A percentile compares a stretch with the other conserved stretches of the same genome.
Evolutionary conservation across 805 yeast genomes (phyloP).

Genomic region (Barnettozyma vustinii): DNA sequence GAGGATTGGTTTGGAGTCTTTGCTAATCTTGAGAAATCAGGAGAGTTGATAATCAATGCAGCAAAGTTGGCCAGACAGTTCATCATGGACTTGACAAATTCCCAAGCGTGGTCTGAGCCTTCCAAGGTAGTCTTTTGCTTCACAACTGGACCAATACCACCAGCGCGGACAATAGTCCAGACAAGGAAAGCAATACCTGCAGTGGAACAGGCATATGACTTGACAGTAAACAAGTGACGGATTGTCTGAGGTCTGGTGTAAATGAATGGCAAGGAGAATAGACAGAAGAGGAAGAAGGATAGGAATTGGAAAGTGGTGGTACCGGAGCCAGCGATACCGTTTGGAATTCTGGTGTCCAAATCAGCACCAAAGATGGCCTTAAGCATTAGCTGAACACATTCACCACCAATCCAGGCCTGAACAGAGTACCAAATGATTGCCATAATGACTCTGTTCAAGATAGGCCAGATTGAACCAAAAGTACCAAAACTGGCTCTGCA

Average conservation of each 20-base stretch:
- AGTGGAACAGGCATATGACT: slow-evolving; percentile 71
- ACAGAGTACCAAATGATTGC: slow-evolving; percentile 86
- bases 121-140: slow-evolving; percentile 45
- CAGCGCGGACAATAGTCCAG: slow-evolving; percentile 79
- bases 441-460: slow-evolving; percentile 83
- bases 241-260: slow-evolving; percentile 79
- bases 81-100: slow-evolving; percentile 73
- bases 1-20: slow-evolving; percentile 44
- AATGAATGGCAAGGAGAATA: slow-evolving; percentile 70
- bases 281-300: slow-evolving; percentile 78
- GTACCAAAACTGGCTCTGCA: slow-evolving; percentile 81
- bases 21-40: slow-evolving; percentile 85
- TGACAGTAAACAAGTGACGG: slow-evolving; percentile 78
- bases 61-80: slow-evolving; percentile 82
- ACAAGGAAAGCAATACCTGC: slow-evolving; percentile 80
- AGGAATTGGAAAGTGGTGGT: slow-evolving; percentile 70
- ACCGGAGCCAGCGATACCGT: slow-evolving; percentile 52
- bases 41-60: slow-evolving; percentile 81
- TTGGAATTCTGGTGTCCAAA: slow-evolving; percentile 55
- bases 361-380: slow-evolving; percentile 68
- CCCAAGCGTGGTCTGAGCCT: slow-evolving; percentile 74
- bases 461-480: slow-evolving; percentile 85
- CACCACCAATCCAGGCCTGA: slow-evolving; percentile 80
- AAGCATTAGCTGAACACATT: slow-evolving; percentile 75
- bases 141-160: slow-evolving; percentile 72